Evolutionary conservation across 176 grass and related monocot species (phyloP).

Genomic region (Puya raimondii): DNA sequence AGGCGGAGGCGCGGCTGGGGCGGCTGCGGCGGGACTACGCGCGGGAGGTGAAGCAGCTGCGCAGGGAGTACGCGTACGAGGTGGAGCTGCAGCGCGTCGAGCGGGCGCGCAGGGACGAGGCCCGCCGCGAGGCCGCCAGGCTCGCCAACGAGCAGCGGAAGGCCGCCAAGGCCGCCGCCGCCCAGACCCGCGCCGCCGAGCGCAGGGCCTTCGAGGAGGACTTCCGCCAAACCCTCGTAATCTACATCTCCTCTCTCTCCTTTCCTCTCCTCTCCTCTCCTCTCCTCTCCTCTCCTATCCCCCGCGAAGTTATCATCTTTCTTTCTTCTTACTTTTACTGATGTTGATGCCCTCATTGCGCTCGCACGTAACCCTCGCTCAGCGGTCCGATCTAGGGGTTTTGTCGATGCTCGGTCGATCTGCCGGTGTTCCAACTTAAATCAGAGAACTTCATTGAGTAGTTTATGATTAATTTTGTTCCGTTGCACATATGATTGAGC

Average conservation of each 20-base stretch:
- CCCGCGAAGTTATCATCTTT: too few relatives aligned
- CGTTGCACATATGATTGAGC: too few relatives aligned
- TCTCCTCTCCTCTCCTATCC: neutral
- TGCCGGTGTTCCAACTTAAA: neutral
- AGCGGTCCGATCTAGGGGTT: neutral
- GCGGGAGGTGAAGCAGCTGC: conserved; percentile 52
- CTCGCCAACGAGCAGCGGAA: conserved; percentile 76
- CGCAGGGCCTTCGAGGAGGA: conserved; percentile 57
- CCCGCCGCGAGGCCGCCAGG: conserved; percentile 49
- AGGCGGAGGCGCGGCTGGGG: conserved; percentile 47
- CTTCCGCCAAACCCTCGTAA: conserved; percentile 67
- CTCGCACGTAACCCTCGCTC: too few relatives aligned
- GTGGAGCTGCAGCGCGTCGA: conserved; percentile 56
- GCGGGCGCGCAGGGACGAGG: conserved; percentile 70
- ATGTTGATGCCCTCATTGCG: too few relatives aligned
- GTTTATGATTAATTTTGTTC: too few relatives aligned
- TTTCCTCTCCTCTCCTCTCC: neutral
- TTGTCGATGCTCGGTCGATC: neutral
- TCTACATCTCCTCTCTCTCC: neutral
- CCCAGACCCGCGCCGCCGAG: conserved; percentile 64
- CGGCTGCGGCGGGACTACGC: conserved; percentile 59
- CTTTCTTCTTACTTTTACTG: too few relatives aligned
- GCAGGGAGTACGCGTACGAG: conserved; percentile 65
- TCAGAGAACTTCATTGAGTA: too few relatives aligned
- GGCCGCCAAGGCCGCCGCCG: conserved; percentile 57